phyloP scores from a whole-genome alignment of 148 eudicot species.

The Spergularia marina region DNA sequence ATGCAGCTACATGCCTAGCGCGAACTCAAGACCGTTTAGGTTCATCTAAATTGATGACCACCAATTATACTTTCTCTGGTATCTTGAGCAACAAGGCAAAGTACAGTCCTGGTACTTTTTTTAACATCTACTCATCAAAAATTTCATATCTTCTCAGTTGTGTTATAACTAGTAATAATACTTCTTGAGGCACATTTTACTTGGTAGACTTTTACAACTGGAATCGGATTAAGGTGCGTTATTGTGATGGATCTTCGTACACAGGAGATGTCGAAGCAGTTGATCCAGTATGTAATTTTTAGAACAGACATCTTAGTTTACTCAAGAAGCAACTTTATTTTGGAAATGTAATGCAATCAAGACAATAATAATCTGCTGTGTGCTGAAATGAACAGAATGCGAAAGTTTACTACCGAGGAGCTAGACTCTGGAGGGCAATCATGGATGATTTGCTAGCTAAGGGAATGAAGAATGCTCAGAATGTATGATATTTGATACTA shows the following conservation, averaged over 20 bases:
- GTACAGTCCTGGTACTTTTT: constrained; percentile 33
- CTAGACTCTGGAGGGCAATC: constrained; percentile 58
- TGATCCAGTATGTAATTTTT: constrained; percentile 38
- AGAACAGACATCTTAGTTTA: background rate
- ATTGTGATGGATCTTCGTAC: constrained; percentile 61
- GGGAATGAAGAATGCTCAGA: constrained; percentile 77
- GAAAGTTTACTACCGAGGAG: constrained; percentile 77
- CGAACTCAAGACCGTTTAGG: constrained; percentile 37
- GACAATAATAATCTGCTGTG: no score
- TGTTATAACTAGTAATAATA: background rate
- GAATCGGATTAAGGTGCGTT: constrained; percentile 47
- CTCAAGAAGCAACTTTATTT: no score
- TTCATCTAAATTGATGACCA: constrained; percentile 38
- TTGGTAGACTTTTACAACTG: constrained; percentile 51
- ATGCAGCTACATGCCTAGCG: constrained; percentile 26
- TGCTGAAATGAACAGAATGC: constrained; percentile 43
- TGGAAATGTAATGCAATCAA: no score
- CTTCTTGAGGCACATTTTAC: background rate
- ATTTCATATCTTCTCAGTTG: no score
- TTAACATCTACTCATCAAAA: background rate
- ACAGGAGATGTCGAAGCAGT: constrained; percentile 53
- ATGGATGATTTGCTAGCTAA: constrained; percentile 75
- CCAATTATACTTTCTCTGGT: constrained; percentile 40
- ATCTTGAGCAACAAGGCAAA: constrained; percentile 31
- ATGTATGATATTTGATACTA: constrained; percentile 34